Evolutionary conservation across 148 eudicot species (phyloP).

Genomic region (Selenicereus undatus): DNA sequence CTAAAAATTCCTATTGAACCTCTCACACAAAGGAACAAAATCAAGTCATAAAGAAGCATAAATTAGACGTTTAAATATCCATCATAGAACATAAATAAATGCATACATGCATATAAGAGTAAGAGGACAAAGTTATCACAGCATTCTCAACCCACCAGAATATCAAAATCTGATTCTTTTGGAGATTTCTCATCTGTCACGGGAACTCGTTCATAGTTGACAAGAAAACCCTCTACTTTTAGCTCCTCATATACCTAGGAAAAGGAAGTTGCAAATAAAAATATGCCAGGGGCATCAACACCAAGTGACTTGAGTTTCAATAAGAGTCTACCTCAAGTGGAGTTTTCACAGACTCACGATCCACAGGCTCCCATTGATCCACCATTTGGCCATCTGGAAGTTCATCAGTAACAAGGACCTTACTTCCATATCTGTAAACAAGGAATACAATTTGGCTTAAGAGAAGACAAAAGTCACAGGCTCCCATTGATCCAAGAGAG

Average conservation of each 20-base stretch:
- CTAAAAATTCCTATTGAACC: neutral
- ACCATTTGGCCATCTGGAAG: slow-evolving; percentile 99
- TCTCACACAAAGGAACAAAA: neutral
- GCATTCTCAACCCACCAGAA: slow-evolving; percentile 51
- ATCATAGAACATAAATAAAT: neutral
- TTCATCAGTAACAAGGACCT: slow-evolving; percentile 95
- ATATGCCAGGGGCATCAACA: neutral
- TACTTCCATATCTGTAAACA: slow-evolving; percentile 71
- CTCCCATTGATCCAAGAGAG: too few species aligned
- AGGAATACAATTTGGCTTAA: slow-evolving; percentile 4
- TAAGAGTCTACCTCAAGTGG: slow-evolving; percentile 64
- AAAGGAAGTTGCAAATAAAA: slow-evolving; percentile 24
- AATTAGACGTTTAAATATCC: neutral
- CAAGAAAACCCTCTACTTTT: slow-evolving; percentile 58
- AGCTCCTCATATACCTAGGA: slow-evolving; percentile 80
- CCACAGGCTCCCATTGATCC: slow-evolving; percentile 97
- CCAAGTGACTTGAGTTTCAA: neutral
- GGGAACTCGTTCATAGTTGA: slow-evolving; percentile 91
- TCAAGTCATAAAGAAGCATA: neutral
- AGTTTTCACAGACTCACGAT: slow-evolving; percentile 72
- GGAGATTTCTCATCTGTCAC: slow-evolving; percentile 96
- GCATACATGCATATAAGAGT: neutral
- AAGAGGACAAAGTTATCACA: neutral
- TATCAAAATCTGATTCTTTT: slow-evolving; percentile 93
- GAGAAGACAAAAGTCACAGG: neutral